Base-by-base conservation (phyloP, 1,284 basidiomycete genomes). In the Blastosporella zonata region DNA sequence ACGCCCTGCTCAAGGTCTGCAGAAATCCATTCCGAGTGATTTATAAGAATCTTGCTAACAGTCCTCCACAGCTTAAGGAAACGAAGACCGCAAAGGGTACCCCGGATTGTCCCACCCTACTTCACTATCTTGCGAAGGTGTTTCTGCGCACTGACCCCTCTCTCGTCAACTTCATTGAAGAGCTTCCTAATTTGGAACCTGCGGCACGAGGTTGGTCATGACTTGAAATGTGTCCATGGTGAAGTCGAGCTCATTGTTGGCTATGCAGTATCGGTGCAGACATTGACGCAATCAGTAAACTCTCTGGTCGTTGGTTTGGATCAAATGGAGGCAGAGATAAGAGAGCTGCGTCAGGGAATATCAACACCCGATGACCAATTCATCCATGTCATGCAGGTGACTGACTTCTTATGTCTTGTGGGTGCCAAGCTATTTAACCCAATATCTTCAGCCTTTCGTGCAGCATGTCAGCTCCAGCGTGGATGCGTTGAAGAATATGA, bases 81-180 rank as follows among this genome's bases (percentile, higher is more conserved):
- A 95, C 88, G 0, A 90, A 83, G 68, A 88, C 90, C 0, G 80
- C 79, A 0, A 83, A 80, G 50, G 79, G 80, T 0, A 77, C 78
- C 0, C 47, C 78, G 0, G 81, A 81, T 1, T 94, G 90, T 57
- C 90, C 92, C 0, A 95, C 90, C 0, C 72, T 97, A 20, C 71
- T 97, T 21, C 93, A 97, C 65, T 96, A 93, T 63, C 62, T 96
- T 20, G 90, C 90, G 6, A 75, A 79, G 42, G 75, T 90, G 4
- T 72, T 96, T n/a, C 65, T 90, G 51, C 77, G 82, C 36, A 77
- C 75, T 9, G 84, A 93, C 60, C 78, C 87, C 0, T 70, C 73
- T 0, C 63, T 90, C 3, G 71, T 89, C 0, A 77, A 78, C 10
- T 95, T 93, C 67, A 75, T 90, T 6, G 87, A 93, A 29, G 93